Percentiles rank a stretch among this genome's conserved stretches.
Evolutionary conservation across 1,284 basidiomycete species (phyloP).

Genomic region (Apiotrichum laibachii): DNA sequence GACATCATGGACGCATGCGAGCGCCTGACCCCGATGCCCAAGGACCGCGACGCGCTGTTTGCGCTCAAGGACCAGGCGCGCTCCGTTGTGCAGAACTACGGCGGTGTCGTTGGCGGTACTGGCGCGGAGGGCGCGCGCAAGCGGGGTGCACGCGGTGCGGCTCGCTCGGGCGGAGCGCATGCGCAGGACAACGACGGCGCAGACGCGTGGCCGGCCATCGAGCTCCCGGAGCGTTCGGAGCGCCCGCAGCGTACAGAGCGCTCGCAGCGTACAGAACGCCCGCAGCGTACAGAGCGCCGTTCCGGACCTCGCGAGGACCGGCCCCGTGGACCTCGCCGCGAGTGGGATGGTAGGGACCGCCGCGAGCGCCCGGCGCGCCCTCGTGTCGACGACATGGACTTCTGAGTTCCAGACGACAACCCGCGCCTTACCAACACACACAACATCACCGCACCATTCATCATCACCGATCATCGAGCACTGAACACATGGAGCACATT

Average conservation of each 20-base stretch:
- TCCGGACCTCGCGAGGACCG: no score
- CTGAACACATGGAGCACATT: no score
- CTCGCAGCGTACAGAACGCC: neutral
- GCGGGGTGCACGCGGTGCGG: no score
- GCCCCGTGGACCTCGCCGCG: no score
- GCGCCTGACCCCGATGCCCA: slow-evolving; percentile 7
- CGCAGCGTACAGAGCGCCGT: no score
- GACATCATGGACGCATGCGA: slow-evolving; percentile 8
- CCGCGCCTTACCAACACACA: neutral
- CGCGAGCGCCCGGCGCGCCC: neutral
- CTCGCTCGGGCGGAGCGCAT: no score
- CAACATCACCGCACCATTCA: no score
- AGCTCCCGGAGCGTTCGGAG: no score
- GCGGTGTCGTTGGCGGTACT: neutral
- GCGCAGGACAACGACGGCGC: neutral
- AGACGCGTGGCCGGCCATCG: neutral
- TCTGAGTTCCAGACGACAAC: neutral
- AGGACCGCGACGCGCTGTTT: neutral
- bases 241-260: no score
- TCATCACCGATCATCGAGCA: no score
- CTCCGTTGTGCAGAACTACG: neutral
- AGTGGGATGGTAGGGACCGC: neutral
- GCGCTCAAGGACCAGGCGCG: neutral
- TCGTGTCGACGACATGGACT: neutral
- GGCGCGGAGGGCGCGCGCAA: neutral